phyloP scores from a whole-genome alignment of 192 early-diverging fungal species.

The Backusella tarrabulga region DNA sequence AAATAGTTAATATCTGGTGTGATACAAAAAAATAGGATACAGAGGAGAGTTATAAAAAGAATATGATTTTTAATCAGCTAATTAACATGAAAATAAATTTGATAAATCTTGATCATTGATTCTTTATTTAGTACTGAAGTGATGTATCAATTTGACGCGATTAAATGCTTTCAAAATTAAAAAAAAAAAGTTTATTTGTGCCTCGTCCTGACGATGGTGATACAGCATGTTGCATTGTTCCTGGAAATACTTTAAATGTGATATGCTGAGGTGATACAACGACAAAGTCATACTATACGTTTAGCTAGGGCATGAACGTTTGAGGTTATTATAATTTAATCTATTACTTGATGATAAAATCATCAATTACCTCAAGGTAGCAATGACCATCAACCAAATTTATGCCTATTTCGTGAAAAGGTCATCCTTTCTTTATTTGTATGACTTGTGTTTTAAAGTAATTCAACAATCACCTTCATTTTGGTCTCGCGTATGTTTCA shows the following conservation, averaged over 20 bases:
- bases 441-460: background rate
- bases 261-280: background rate
- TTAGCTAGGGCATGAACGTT: background rate
- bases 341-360: background rate
- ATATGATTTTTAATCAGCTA: background rate
- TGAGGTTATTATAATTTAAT: background rate
- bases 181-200: conserved; percentile 4
- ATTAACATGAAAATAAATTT: background rate
- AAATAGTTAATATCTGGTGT: background rate
- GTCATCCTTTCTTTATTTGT: background rate
- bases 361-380: background rate
- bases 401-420: background rate
- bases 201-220: background rate
- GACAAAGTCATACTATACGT: background rate
- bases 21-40: background rate
- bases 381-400: background rate
- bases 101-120: background rate
- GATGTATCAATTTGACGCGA: background rate
- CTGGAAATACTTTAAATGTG: background rate
- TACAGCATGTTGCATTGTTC: background rate
- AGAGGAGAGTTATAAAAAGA: background rate
- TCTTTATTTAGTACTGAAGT: background rate
- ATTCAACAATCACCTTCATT: background rate
- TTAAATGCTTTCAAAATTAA: background rate
- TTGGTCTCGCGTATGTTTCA: background rate